A percentile compares a stretch with the other conserved stretches of the same genome.
phyloP scores from a whole-genome alignment of 2,329 filamentous ascomycete genomes.

The Ophiocordyceps camponoti-leonardi region DNA sequence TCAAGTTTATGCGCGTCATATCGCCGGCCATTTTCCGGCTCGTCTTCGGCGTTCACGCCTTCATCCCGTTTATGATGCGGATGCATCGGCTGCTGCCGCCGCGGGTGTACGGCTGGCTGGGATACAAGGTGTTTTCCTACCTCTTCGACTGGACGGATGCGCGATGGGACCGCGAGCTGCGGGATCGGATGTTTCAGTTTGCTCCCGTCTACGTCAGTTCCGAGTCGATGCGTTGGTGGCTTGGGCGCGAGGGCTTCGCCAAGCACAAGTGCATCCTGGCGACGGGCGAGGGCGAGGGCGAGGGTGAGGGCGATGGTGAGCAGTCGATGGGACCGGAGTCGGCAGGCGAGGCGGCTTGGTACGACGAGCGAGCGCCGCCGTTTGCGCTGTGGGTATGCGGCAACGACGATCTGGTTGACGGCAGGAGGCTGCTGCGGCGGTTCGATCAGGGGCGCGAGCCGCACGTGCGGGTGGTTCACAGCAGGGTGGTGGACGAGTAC shows the following conservation, averaged over 20 bases:
- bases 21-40: slow-evolving; percentile 59
- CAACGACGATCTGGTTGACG: slow-evolving; percentile 71
- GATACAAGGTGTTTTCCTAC: slow-evolving; percentile 79
- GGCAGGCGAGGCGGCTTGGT: slow-evolving; percentile 45
- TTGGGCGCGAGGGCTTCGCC: slow-evolving; percentile 68
- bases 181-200: slow-evolving; percentile 79
- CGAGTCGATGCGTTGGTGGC: slow-evolving; percentile 92
- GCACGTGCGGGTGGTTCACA: slow-evolving; percentile 62
- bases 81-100: slow-evolving; percentile 55
- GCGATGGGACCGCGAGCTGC: slow-evolving; percentile 67
- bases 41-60: slow-evolving; percentile 81
- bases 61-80: slow-evolving; percentile 85
- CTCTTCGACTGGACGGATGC: slow-evolving; percentile 76
- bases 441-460: slow-evolving; percentile 68
- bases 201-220: slow-evolving; percentile 79
- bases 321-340: too few relatives aligned
- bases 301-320: slow-evolving; percentile 48
- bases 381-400: slow-evolving; percentile 83
- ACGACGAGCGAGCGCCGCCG: slow-evolving; percentile 59
- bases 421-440: slow-evolving; percentile 51
- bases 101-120: slow-evolving; percentile 58
- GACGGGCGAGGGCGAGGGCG: slow-evolving; percentile 59
- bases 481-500: slow-evolving; percentile 69
- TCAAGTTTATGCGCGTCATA: slow-evolving; percentile 78
- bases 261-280: slow-evolving; percentile 71